Evolutionary conservation across 139 green algal genomes (phyloP).

Genomic region (Haematococcus lacustris): DNA sequence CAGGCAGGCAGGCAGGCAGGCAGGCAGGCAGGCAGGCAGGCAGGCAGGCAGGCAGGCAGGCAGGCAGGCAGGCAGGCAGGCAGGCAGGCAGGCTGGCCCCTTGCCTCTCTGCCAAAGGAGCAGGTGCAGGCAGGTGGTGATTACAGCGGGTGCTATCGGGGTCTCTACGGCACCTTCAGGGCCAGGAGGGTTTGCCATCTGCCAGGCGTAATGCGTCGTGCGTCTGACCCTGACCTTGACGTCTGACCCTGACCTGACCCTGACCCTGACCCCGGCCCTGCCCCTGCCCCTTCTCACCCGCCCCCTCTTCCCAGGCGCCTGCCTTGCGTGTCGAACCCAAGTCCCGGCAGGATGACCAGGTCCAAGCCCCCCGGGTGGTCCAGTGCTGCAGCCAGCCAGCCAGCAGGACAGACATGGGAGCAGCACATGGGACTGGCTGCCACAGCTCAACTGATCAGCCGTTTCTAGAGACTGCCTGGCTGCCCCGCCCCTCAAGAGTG

Average conservation of each 20-base stretch:
- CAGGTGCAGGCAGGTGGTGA: no score
- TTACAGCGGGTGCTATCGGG: neutral
- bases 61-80: no score
- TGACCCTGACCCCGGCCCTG: neutral
- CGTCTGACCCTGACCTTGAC: neutral
- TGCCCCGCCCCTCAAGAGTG: no score
- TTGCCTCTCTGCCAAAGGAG: no score
- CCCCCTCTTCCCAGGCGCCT: constrained; percentile 63
- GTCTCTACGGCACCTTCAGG: neutral
- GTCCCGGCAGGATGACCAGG: constrained; percentile 70
- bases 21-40: no score
- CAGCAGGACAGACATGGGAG: neutral
- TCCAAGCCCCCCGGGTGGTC: constrained; percentile 29
- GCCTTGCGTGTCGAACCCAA: constrained; percentile 61
- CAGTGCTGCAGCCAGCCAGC: constrained; percentile 1
- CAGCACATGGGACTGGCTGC: neutral
- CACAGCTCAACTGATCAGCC: no score
- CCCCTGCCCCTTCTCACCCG: constrained; percentile 32
- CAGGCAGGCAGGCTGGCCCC: no score
- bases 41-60: no score
- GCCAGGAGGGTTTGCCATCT: neutral
- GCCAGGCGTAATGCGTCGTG: neutral
- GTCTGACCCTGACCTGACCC: neutral
- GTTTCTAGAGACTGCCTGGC: no score
- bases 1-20: no score